These are phyloP conservation scores for Drechslerella dactyloides DNA, from an alignment of 2,329 filamentous ascomycete species.

Conservation along the genomic window DNA sequence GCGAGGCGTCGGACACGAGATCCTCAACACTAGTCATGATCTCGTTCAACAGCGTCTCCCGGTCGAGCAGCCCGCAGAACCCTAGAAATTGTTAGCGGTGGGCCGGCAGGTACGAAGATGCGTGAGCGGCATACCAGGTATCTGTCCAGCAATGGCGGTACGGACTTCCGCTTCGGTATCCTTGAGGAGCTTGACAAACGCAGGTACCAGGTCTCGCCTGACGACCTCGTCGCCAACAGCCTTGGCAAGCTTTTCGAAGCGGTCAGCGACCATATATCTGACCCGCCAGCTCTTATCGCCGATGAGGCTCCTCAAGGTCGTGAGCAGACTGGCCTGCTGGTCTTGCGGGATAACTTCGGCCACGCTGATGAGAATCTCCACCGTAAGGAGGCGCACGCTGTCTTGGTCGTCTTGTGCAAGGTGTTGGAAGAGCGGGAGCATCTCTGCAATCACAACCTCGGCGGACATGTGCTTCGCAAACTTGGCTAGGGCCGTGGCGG, in stretches of 20 bases:
- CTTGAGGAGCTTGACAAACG: constrained; percentile 96
- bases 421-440: constrained; percentile 98
- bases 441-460: constrained; percentile 90
- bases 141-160: constrained; percentile 95
- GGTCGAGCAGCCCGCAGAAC: constrained; percentile 89
- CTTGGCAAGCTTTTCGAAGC: constrained; percentile 99
- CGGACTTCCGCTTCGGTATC: constrained; percentile 97
- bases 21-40: constrained; percentile 97
- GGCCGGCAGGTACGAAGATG: constrained; percentile 8
- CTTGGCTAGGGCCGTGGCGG: constrained; percentile 93
- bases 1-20: constrained; percentile 91
- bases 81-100: constrained; percentile 62
- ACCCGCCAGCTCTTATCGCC: constrained; percentile 99
- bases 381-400: constrained; percentile 91
- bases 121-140: constrained; percentile 68
- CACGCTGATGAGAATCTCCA: constrained; percentile 94
- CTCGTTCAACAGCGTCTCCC: constrained; percentile 85
- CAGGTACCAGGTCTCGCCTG: constrained; percentile 87
- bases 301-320: constrained; percentile 87
- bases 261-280: constrained; percentile 97
- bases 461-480: constrained; percentile 97
- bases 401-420: constrained; percentile 96
- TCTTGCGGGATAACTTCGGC: constrained; percentile 97
- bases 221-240: constrained; percentile 97
- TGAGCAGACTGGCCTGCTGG: constrained; percentile 90